These are phyloP conservation scores for Cryptosporidium tyzzeri DNA, from an alignment of 169 alveolate species.

Conservation along the genomic window DNA sequence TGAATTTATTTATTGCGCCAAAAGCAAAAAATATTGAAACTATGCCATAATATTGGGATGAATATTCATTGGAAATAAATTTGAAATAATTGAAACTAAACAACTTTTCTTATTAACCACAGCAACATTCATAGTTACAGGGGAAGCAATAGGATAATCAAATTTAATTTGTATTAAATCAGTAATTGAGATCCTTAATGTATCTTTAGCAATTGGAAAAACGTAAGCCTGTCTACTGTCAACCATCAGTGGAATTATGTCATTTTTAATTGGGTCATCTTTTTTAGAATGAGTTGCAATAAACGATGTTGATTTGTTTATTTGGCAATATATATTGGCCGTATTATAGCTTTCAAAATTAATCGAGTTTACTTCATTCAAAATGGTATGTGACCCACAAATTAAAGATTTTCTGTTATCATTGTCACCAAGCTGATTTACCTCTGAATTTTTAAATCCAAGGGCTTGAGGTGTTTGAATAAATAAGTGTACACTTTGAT, in stretches of 20 bases:
- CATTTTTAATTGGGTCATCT: neutral
- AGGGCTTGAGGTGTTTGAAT: slow-evolving; percentile 51
- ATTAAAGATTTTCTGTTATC: neutral
- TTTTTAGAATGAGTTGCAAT: neutral
- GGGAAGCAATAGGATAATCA: slow-evolving; percentile 40
- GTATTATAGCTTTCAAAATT: neutral
- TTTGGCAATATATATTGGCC: neutral
- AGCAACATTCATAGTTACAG: slow-evolving; percentile 8
- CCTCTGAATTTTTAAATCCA: neutral
- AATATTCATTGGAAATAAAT: neutral
- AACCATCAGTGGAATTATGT: neutral
- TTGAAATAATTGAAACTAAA: neutral
- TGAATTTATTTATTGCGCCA: slow-evolving; percentile 23
- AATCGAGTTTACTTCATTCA: slow-evolving; percentile 20
- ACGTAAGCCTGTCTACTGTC: slow-evolving; percentile 28
- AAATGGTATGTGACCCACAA: neutral
- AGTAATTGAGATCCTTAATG: slow-evolving; percentile 13
- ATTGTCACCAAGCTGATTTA: neutral
- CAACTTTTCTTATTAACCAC: neutral
- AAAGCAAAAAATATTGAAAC: neutral
- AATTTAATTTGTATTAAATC: neutral
- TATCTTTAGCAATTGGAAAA: slow-evolving; percentile 17
- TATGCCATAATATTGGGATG: slow-evolving; percentile 60
- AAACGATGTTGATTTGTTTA: neutral
- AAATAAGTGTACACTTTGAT: neutral